A percentile compares a stretch with the other conserved stretches of the same genome.
These are phyloP conservation scores for Penicillium flavigenum DNA, from an alignment of 495 filamentous ascomycete genomes.

Conservation along the genomic window DNA sequence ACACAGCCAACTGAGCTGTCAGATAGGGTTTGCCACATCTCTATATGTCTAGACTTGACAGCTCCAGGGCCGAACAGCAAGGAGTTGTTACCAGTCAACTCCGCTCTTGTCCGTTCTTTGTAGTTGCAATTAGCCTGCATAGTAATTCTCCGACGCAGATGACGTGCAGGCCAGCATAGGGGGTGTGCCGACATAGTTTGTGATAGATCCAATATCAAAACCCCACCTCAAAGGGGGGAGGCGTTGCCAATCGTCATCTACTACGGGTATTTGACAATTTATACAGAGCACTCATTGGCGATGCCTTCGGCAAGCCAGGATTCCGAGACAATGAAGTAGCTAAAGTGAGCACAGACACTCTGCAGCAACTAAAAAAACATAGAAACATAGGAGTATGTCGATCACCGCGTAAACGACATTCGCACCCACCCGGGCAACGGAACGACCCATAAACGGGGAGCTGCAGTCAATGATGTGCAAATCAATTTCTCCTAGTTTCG, in stretches of 20 bases:
- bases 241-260: neutral
- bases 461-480: conserved; percentile 11
- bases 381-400: conserved; percentile 2
- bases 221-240: neutral
- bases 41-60: conserved; percentile 1
- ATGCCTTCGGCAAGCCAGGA: neutral
- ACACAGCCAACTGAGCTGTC: neutral
- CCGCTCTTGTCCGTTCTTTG: neutral
- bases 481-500: conserved; percentile 4
- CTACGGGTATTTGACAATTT: too few relatives aligned
- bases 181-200: neutral
- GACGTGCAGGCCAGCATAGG: neutral
- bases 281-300: neutral
- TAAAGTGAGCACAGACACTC: conserved; percentile 1
- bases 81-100: neutral
- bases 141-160: conserved; percentile 3
- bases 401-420: conserved; percentile 7
- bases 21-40: neutral
- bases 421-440: neutral
- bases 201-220: conserved; percentile 11
- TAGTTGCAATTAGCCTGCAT: neutral
- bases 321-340: conserved; percentile 1
- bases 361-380: neutral
- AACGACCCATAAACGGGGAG: conserved; percentile 7
- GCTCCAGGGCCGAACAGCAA: neutral